Evolutionary conservation across 352 stramenopile genomes (phyloP).

Genomic region (Globisporangium mamillatum): DNA sequence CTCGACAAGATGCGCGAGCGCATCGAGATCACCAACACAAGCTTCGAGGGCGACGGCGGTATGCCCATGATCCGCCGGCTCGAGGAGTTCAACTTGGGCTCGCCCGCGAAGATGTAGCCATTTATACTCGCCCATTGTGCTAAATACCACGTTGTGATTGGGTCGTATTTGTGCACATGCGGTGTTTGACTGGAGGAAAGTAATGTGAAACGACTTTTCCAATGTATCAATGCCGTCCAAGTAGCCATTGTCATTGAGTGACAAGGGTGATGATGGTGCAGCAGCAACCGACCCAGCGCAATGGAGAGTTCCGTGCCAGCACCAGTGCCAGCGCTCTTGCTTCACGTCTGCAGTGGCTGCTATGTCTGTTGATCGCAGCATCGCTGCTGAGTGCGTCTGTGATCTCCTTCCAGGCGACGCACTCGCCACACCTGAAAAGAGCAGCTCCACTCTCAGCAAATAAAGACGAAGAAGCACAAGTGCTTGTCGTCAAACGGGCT

Average conservation of each 20-base stretch:
- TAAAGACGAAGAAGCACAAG: not conserved
- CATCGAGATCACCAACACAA: slow-evolving; percentile 91
- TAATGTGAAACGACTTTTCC: not conserved
- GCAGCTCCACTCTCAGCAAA: not conserved
- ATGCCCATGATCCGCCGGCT: slow-evolving; percentile 80
- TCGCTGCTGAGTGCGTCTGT: slow-evolving; percentile 7
- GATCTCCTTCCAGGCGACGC: slow-evolving; percentile 8
- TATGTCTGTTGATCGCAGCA: slow-evolving; percentile 5
- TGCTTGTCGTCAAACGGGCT: not conserved
- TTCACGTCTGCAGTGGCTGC: not conserved
- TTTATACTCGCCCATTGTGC: not conserved
- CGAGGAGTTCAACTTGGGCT: slow-evolving; percentile 85
- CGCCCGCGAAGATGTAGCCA: slow-evolving; percentile 37
- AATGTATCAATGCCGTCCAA: not conserved
- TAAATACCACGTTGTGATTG: slow-evolving; percentile 11
- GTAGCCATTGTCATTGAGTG: not conserved
- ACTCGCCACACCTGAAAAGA: not conserved
- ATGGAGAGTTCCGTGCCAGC: not conserved
- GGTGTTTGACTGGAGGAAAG: not conserved
- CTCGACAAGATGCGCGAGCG: slow-evolving; percentile 94
- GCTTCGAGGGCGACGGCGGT: slow-evolving; percentile 79
- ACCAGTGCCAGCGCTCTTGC: not conserved
- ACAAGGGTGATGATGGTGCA: not conserved
- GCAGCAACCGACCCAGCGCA: not conserved
- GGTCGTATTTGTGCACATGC: not conserved